Percentiles rank a stretch among this genome's conserved stretches.
Evolutionary conservation across 2,329 filamentous ascomycete genomes (phyloP).

Genomic region (Colletotrichum tabaci): DNA sequence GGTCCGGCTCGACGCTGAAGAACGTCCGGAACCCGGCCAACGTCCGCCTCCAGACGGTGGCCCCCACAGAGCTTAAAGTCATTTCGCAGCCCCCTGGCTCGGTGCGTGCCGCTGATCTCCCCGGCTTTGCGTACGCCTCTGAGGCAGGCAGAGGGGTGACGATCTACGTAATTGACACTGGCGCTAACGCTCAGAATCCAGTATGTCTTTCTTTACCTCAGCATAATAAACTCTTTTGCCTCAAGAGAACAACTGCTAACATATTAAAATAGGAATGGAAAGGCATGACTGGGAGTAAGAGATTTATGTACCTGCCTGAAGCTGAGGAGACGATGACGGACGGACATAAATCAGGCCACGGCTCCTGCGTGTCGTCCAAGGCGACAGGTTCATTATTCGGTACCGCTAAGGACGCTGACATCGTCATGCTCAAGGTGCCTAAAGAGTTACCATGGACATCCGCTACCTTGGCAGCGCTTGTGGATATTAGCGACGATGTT

Average conservation of each 20-base stretch:
- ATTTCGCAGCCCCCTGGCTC: conserved; percentile 31
- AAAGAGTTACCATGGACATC: not conserved
- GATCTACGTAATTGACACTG: conserved; percentile 25
- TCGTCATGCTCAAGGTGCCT: conserved; percentile 13
- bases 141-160: conserved; percentile 29
- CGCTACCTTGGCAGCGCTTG: not conserved
- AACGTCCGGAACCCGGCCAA: not conserved
- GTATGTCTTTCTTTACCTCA: not conserved
- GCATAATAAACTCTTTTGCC: too few species aligned
- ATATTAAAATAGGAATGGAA: conserved; percentile 13
- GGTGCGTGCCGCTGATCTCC: not conserved
- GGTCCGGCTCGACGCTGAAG: not conserved
- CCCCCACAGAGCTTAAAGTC: conserved; percentile 20
- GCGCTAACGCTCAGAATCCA: conserved; percentile 8
- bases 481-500: conserved; percentile 17
- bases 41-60: conserved; percentile 1
- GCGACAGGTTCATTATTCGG: conserved; percentile 13
- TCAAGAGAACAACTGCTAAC: not conserved
- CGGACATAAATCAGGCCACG: conserved; percentile 1
- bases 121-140: conserved; percentile 25
- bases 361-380: conserved; percentile 32
- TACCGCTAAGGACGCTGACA: conserved; percentile 27
- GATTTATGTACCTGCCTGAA: conserved; percentile 4
- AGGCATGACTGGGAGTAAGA: not conserved
- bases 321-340: not conserved